A percentile compares a stretch with the other conserved stretches of the same genome.
Conservation (phyloP, 1,284 basidiomycete genomes). For the Amylostereum chailletii region DNA sequence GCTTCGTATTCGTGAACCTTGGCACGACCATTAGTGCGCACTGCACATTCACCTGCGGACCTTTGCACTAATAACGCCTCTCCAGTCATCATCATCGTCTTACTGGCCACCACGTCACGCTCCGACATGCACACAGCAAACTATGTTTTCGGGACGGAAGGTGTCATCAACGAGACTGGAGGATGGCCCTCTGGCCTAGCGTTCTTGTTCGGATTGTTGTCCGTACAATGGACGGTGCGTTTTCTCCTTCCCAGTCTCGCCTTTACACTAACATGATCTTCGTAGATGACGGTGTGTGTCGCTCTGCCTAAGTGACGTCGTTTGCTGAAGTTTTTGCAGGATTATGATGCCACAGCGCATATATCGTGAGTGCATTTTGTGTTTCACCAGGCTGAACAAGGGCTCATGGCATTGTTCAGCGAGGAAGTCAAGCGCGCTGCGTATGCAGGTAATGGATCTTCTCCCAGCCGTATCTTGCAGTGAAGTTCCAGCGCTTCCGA, state of each 20-base stretch:
- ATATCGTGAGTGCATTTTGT: slow-evolving; percentile 55
- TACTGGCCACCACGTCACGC: slow-evolving; percentile 72
- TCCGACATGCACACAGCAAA: slow-evolving; percentile 72
- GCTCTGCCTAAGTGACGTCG: neutral
- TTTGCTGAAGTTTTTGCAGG: slow-evolving; percentile 20
- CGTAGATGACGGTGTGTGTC: slow-evolving; percentile 53
- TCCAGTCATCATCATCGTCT: slow-evolving; percentile 75
- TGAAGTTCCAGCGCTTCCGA: neutral
- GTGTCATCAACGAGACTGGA: slow-evolving; percentile 68
- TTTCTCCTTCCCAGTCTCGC: neutral
- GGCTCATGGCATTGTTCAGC: slow-evolving; percentile 21
- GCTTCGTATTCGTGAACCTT: slow-evolving; percentile 85
- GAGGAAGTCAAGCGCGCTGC: slow-evolving; percentile 89
- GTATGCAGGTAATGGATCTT: slow-evolving; percentile 54
- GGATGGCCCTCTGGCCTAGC: slow-evolving; percentile 77
- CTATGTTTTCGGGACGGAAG: slow-evolving; percentile 73
- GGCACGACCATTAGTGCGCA: slow-evolving; percentile 56
- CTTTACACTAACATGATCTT: slow-evolving; percentile 4
- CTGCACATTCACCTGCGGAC: slow-evolving; percentile 1
- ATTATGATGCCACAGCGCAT: slow-evolving; percentile 77
- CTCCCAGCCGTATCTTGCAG: neutral
- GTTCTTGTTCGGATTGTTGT: slow-evolving; percentile 82
- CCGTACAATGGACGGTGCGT: slow-evolving; percentile 85
- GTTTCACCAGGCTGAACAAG: neutral
- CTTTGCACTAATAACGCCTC: neutral